Conservation (phyloP, 1,284 basidiomycete genomes). For the Ustilago sp. region DNA sequence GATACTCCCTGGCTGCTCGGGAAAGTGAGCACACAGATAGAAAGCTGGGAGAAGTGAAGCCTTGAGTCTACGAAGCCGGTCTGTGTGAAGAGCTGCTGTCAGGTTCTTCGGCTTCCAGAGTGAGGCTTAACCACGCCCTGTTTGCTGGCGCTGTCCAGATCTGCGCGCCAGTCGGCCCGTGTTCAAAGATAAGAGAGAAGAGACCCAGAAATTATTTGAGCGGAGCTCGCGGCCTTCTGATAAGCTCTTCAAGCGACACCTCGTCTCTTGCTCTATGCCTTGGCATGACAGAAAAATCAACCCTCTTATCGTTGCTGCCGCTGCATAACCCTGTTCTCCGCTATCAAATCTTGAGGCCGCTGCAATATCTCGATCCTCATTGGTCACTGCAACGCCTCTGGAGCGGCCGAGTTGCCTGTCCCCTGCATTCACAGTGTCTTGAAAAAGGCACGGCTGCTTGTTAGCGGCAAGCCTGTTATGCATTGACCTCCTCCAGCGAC, state of each 20-base stretch:
- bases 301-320: constrained; percentile 5
- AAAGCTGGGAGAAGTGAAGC: background rate
- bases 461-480: background rate
- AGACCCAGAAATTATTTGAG: constrained; percentile 10
- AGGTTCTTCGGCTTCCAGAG: background rate
- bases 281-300: background rate
- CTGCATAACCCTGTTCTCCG: background rate
- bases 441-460: background rate
- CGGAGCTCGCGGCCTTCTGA: constrained; percentile 5
- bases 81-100: background rate
- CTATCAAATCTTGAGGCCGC: background rate
- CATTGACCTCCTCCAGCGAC: background rate
- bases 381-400: background rate
- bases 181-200: constrained; percentile 9
- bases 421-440: background rate
- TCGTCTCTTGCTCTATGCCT: background rate
- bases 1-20: background rate
- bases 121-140: background rate
- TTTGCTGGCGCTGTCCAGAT: constrained; percentile 21
- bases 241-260: background rate
- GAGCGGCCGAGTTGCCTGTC: constrained; percentile 18
- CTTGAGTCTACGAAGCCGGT: background rate
- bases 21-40: background rate
- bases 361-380: background rate
- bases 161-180: constrained; percentile 2